Evolutionary conservation across 2,329 filamentous ascomycete species (phyloP).

Genomic region (Sarocladiaceae sp.): DNA sequence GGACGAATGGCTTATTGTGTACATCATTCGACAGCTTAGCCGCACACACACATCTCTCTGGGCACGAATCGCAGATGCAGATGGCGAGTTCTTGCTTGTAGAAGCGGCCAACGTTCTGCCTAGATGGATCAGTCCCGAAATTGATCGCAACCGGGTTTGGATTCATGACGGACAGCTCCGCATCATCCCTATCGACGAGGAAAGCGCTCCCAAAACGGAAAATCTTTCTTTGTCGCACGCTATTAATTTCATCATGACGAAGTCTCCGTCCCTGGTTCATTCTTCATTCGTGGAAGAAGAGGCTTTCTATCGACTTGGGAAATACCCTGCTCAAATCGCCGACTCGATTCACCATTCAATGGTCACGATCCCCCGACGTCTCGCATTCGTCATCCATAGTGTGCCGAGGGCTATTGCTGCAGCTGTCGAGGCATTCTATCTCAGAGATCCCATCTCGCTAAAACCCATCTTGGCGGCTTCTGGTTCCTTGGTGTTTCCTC

Average conservation of each 20-base stretch:
- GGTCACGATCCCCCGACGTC: slow-evolving; percentile 71
- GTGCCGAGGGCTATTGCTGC: slow-evolving; percentile 74
- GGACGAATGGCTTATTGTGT: slow-evolving; percentile 96
- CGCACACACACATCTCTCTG: slow-evolving; percentile 69
- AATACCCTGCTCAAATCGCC: slow-evolving; percentile 73
- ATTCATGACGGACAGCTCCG: slow-evolving; percentile 72
- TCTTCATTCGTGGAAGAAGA: slow-evolving; percentile 77
- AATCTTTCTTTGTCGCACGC: slow-evolving; percentile 62
- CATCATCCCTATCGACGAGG: slow-evolving; percentile 59
- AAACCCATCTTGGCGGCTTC: slow-evolving; percentile 60
- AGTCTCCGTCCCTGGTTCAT: slow-evolving; percentile 58
- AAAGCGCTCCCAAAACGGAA: slow-evolving; percentile 24
- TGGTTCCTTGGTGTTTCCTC: slow-evolving; percentile 60
- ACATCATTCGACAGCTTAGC: slow-evolving; percentile 77
- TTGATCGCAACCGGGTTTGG: slow-evolving; percentile 86
- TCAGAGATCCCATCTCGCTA: slow-evolving; percentile 75
- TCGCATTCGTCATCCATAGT: slow-evolving; percentile 74
- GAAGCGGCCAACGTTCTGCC: slow-evolving; percentile 88
- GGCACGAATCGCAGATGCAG: slow-evolving; percentile 78
- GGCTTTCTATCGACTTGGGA: slow-evolving; percentile 82
- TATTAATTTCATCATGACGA: slow-evolving; percentile 52
- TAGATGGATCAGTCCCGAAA: slow-evolving; percentile 86
- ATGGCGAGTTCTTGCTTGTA: slow-evolving; percentile 92
- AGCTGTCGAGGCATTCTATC: slow-evolving; percentile 87
- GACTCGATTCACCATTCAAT: slow-evolving; percentile 73